Conservation (phyloP, 73 alveolate genomes). For the Stentor coeruleus region DNA sequence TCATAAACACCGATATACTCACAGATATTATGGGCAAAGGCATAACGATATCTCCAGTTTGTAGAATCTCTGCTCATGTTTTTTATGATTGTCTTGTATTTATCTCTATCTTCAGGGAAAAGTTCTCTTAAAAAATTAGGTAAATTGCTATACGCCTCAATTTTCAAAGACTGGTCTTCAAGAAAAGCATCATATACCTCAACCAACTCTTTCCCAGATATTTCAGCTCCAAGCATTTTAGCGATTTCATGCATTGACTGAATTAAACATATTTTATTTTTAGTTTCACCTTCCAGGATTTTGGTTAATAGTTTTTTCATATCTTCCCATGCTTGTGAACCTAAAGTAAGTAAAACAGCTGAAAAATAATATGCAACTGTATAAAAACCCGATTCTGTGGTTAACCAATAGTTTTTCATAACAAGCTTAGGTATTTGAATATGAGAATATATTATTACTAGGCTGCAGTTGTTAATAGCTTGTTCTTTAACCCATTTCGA, state of each 20-base stretch:
- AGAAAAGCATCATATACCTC: background rate
- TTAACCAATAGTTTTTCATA: background rate
- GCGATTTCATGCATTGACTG: constrained; percentile 9
- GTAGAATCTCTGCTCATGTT: background rate
- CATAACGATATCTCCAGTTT: background rate
- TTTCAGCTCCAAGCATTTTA: constrained; percentile 20
- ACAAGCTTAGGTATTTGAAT: background rate
- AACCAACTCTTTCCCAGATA: background rate
- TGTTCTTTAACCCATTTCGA: constrained; percentile 22
- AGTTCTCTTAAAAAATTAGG: background rate
- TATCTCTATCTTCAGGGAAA: background rate
- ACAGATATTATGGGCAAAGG: background rate
- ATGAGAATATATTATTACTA: background rate
- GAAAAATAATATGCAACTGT: background rate
- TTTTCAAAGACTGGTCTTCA: background rate
- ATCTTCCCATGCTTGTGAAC: background rate
- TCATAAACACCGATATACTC: background rate
- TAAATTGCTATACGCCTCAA: background rate
- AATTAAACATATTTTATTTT: background rate
- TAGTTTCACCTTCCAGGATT: background rate
- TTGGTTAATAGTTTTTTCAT: constrained; percentile 11
- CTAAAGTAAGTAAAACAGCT: background rate
- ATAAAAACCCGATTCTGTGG: background rate
- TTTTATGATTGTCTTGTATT: too few species aligned
- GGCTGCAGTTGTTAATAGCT: background rate